A percentile compares a stretch with the other conserved stretches of the same genome.
These are phyloP conservation scores for peach (Prunus persica) DNA, from an alignment of 306 rosid species.

Conservation along the genomic window DNA sequence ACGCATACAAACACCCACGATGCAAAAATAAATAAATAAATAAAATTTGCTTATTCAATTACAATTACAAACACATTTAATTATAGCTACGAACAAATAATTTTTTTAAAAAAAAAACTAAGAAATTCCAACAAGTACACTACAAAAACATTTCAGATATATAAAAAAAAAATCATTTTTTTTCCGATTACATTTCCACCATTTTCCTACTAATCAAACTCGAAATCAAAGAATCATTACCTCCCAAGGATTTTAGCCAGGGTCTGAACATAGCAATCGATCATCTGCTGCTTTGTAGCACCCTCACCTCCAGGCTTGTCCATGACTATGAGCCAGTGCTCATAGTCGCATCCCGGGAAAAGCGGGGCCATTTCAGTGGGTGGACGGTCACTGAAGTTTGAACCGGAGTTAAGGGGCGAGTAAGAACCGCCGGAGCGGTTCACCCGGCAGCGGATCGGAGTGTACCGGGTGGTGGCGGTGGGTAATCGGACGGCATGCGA, in stretches of 20 bases:
- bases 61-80: background rate
- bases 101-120: background rate
- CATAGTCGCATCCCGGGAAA: conserved; percentile 92
- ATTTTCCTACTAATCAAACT: background rate
- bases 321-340: conserved; percentile 96
- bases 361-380: conserved; percentile 98
- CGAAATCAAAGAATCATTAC: conserved; percentile 17
- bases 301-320: conserved; percentile 90
- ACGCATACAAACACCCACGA: background rate
- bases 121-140: background rate
- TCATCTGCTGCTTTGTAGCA: conserved; percentile 80
- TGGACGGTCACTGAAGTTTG: conserved; percentile 80
- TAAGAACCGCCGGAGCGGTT: conserved; percentile 61
- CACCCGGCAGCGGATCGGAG: conserved; percentile 58
- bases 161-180: background rate
- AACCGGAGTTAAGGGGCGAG: conserved; percentile 79
- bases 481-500: conserved; percentile 34
- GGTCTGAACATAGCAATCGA: conserved; percentile 73
- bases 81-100: background rate
- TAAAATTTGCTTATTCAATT: background rate
- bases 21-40: background rate
- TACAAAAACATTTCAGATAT: background rate
- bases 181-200: background rate
- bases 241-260: conserved; percentile 73
- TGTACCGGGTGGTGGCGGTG: conserved; percentile 32